Conservation (phyloP, 1,284 basidiomycete species). For the Xanthoconium separans region DNA sequence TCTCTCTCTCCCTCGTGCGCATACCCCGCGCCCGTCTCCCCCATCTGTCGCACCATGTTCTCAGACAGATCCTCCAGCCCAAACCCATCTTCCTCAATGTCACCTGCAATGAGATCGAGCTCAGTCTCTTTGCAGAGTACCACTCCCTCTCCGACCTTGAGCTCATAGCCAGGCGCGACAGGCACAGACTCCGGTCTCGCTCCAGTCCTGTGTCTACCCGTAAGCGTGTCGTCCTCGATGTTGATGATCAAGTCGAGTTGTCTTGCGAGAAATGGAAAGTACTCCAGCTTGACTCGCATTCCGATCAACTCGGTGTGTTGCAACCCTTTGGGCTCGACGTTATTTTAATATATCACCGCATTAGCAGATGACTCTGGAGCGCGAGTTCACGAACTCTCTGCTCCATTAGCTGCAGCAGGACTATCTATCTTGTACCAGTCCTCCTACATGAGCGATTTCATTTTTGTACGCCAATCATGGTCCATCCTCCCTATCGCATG, state of each 20-base stretch:
- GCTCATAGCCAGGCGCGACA: conserved; percentile 57
- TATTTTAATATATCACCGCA: background rate
- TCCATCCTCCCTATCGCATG: background rate
- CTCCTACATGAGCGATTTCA: conserved; percentile 83
- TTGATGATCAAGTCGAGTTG: conserved; percentile 57
- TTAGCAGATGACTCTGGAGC: conserved; percentile 63
- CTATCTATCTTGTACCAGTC: conserved; percentile 86
- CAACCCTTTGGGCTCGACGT: background rate
- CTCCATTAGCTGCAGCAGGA: conserved; percentile 73
- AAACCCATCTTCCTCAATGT: conserved; percentile 68
- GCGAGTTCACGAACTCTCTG: conserved; percentile 76
- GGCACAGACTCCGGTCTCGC: conserved; percentile 43
- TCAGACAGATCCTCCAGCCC: conserved; percentile 67
- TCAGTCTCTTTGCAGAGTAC: conserved; percentile 69
- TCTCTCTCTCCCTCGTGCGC: conserved; percentile 68
- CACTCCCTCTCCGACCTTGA: conserved; percentile 59
- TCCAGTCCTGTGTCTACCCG: conserved; percentile 37
- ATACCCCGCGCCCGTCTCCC: conserved; percentile 65
- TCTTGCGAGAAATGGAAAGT: conserved; percentile 72
- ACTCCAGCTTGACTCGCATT: conserved; percentile 75
- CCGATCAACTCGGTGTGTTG: conserved; percentile 56
- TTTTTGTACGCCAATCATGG: conserved; percentile 54
- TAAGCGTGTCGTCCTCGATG: conserved; percentile 26
- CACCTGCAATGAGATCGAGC: conserved; percentile 73
- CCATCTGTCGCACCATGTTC: conserved; percentile 57